Percentiles rank a stretch among this genome's conserved stretches.
Conservation (phyloP, 768 basidiomycete genomes). For the Termitomyces bulborhizus region DNA sequence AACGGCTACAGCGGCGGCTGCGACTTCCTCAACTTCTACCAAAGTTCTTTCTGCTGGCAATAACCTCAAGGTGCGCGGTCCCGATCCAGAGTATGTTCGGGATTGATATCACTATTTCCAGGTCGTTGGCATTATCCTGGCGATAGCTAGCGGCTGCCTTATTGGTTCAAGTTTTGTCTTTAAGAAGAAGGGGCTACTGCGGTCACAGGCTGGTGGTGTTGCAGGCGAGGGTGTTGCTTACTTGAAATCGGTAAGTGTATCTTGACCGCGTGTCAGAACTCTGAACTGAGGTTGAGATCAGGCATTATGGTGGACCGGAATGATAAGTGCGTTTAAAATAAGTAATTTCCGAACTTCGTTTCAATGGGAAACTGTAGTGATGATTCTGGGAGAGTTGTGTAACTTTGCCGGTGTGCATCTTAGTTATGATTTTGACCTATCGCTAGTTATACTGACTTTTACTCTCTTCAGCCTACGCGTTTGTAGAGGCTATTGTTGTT, state of each 20-base stretch:
- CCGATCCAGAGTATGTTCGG: neutral
- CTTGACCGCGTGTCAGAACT: neutral
- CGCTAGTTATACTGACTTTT: constrained; percentile 12
- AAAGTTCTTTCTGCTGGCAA: constrained; percentile 28
- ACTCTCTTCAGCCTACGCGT: constrained; percentile 61
- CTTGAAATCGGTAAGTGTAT: constrained; percentile 76
- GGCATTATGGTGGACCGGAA: constrained; percentile 92
- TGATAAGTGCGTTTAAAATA: constrained; percentile 57
- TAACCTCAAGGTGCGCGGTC: constrained; percentile 46
- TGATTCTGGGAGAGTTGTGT: constrained; percentile 88
- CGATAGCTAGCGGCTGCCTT: constrained; percentile 73
- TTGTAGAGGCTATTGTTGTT: constrained; percentile 89
- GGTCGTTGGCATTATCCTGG: constrained; percentile 75
- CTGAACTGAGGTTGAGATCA: constrained; percentile 23
- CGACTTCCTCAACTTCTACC: constrained; percentile 32
- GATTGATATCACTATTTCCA: constrained; percentile 20
- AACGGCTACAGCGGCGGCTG: constrained; percentile 27
- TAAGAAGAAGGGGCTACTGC: constrained; percentile 92
- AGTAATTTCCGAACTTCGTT: neutral
- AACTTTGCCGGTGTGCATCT: constrained; percentile 66
- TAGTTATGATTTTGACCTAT: constrained; percentile 21
- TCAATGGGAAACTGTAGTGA: constrained; percentile 44
- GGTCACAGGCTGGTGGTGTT: constrained; percentile 73
- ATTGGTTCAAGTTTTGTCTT: constrained; percentile 94
- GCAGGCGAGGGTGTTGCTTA: constrained; percentile 90